These are phyloP conservation scores for Porphyrellus sp. DNA, from an alignment of 1,284 basidiomycete species.

Conservation along the genomic window DNA sequence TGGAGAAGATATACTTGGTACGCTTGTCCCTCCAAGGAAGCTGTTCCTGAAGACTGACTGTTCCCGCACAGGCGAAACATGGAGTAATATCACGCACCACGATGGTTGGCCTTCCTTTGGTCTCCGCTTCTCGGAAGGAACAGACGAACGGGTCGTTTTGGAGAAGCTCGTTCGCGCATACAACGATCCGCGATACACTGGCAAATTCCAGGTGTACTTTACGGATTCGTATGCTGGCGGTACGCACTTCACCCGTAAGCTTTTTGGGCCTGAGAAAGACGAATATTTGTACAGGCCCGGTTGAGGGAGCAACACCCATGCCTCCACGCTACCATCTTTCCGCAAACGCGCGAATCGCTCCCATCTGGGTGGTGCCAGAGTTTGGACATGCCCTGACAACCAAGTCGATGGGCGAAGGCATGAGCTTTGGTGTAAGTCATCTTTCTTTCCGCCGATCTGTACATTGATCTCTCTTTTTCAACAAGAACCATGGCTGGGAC, in stretches of 20 bases:
- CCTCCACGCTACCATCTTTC: constrained; percentile 77
- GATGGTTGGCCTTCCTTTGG: constrained; percentile 84
- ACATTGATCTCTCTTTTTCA: not conserved
- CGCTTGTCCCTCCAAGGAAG: not conserved
- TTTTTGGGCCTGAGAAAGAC: not conserved
- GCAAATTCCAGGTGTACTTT: constrained; percentile 77
- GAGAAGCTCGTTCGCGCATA: constrained; percentile 49
- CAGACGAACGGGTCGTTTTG: constrained; percentile 57
- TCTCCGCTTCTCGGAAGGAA: constrained; percentile 62
- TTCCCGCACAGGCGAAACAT: constrained; percentile 22
- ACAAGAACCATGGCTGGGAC: constrained; percentile 81
- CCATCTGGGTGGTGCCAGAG: constrained; percentile 81
- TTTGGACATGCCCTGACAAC: constrained; percentile 74
- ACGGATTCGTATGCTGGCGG: constrained; percentile 47
- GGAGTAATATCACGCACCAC: constrained; percentile 27
- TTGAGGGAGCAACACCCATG: constrained; percentile 48
- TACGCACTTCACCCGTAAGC: constrained; percentile 7
- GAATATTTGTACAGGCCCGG: constrained; percentile 11
- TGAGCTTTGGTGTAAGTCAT: constrained; percentile 68
- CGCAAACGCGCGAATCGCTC: constrained; percentile 72
- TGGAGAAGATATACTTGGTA: constrained; percentile 59
- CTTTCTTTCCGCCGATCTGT: not conserved
- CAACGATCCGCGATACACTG: constrained; percentile 27
- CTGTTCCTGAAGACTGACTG: not conserved
- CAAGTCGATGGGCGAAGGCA: constrained; percentile 55